Evolutionary conservation across 2,329 filamentous ascomycete species (phyloP), one percentile per base, ranked within the genome.

Genomic region (Cladorrhinum sp.): DNA sequence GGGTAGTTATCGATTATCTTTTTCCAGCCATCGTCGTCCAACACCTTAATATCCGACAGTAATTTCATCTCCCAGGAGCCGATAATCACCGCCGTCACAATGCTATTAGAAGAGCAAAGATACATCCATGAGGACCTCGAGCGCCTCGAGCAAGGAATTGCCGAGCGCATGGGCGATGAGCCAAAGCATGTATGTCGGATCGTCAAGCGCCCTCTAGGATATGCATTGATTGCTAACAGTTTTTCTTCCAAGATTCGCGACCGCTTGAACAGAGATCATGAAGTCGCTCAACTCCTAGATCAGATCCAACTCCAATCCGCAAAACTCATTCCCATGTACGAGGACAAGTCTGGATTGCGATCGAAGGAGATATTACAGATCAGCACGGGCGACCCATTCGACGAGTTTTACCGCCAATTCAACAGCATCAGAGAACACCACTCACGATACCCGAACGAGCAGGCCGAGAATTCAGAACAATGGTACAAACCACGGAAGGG

Each of bases 121-220:
- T 92, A 91, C 71, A 86, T 97, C 69, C 93, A 97, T 70, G 95
- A 99, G 84, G 95, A 99, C 77, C 80, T 99, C 55, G 95, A 99
- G 82, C 88, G 95, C 65, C 84, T 99, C 62, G 95, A 99, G 77
- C 92, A 96, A 75, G 95, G 91, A 58, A 89, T 97, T 70, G 89
- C 91, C 58, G 93, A 98, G 77, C 90, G 93, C 71, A 86, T 96
- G 63, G 83, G 87, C 64, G 92, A 97, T 67, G 92, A 98, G 66
- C 93, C 94, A 51, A 91, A 89, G 76, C 90, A 94, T 75, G 91
- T 93, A 79, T 75, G 87, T 80, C 58, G 60, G 33, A n/a, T 46
- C 18, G 4, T 46, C 16, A 20, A 20, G 4, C 3, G 6, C n/a
- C 10, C 18, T 20, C 16, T 46, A 10, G 18, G n/a, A 7, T 12